Evolutionary conservation across 2,329 filamentous ascomycete species (phyloP), one percentile per base, ranked within the genome.

Genomic region (Pseudogymnoascus sp.): DNA sequence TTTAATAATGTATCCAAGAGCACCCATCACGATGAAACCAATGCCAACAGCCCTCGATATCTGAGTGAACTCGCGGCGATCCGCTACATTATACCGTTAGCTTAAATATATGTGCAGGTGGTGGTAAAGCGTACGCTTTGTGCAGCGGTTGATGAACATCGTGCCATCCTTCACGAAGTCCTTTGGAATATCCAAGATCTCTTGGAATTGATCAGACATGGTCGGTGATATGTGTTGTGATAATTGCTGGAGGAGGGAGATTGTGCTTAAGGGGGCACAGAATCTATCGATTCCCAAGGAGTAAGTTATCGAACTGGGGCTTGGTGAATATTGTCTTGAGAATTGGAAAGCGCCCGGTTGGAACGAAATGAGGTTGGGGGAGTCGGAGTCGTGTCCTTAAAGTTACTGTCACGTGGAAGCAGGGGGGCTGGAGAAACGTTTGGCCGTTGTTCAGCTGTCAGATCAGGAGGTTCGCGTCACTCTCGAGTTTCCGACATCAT

Each of bases 131-230:
- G 62, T 73, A 78, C 76, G 76, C 70, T 78, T 78, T 61, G 76
- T 78, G 72, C 76, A 78, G 67, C 74, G 71, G 65, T 75, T 76
- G 63, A 78, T 70, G 70, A 78, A 78, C 63, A 75, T 73, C 26
- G 74, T 74, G 62, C 76, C 76, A 31, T 78, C 76, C 63, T 70
- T 74, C 60, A 81, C 68, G 69, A 81, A 81, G 66, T 81, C 78
- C 66, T 74, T 74, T 29, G 79, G 79, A 71, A 81, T 79, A 64
- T 85, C 82, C 68, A 82, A 76, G 68, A 85, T 74, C 68, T 84
- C 81, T 73, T 83, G 81, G 67, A 84, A 72, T 75, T 84, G 81
- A 69, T 85, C 82, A 67, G 80, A 78, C 77, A 80, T 79, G 67
- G 65, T 73, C 65, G 66, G 59, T 63, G 35, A 56, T 56, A 14